Evolutionary conservation across 2,329 filamentous ascomycete genomes (phyloP).

Genomic region (Xylaria sp.): DNA sequence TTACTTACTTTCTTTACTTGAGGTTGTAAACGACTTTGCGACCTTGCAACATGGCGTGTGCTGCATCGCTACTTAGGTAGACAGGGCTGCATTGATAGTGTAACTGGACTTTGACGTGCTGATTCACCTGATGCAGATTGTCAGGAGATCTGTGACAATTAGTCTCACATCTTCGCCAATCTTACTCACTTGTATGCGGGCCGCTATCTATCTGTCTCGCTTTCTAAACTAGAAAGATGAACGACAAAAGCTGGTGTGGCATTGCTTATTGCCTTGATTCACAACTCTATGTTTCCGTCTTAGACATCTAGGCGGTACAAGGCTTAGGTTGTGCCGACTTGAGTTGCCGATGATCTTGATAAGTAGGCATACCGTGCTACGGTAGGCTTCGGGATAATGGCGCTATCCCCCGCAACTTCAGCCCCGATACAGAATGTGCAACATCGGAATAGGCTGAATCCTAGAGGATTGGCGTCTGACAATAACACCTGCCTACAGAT

Average conservation of each 20-base stretch:
- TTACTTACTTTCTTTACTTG: neutral
- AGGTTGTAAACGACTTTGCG: neutral
- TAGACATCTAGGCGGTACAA: neutral
- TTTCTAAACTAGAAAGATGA: conserved; percentile 1
- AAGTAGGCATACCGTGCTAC: neutral
- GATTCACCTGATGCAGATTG: conserved; percentile 20
- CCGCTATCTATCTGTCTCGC: conserved; percentile 7
- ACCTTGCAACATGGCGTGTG: conserved; percentile 2
- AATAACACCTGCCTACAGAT: conserved; percentile 1
- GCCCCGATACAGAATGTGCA: conserved; percentile 9
- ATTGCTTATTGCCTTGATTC: neutral
- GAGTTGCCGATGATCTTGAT: neutral
- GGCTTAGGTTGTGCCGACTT: neutral
- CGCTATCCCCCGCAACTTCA: conserved; percentile 19
- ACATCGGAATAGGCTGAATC: conserved; percentile 18
- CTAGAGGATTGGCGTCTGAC: conserved; percentile 16
- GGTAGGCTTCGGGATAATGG: conserved; percentile 7
- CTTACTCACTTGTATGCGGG: conserved; percentile 21
- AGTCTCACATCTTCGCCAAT: conserved; percentile 20
- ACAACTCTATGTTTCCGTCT: neutral
- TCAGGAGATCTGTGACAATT: conserved; percentile 19
- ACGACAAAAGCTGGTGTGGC: conserved; percentile 1
- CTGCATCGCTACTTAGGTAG: neutral
- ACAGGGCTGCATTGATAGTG: conserved; percentile 22
- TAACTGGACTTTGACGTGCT: conserved; percentile 16